phyloP scores from a whole-genome alignment of 306 rosid species.

The Potentilla sterilis region DNA sequence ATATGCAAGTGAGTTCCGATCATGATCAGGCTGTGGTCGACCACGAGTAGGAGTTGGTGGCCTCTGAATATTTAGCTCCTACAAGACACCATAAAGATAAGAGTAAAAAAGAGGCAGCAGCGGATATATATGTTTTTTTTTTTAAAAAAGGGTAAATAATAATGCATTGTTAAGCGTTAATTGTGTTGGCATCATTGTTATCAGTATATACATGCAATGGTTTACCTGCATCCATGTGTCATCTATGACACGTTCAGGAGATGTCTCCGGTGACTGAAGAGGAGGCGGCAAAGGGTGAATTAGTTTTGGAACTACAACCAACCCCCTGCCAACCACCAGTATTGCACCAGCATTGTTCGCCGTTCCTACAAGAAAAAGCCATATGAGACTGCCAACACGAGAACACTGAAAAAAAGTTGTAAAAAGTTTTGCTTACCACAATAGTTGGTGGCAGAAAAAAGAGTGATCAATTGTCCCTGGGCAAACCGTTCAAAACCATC shows the following conservation, averaged over 20 bases:
- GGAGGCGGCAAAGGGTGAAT: conserved; percentile 99
- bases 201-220: conserved; percentile 1
- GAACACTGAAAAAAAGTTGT: conserved; percentile 6
- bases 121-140: no score
- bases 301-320: conserved; percentile 97
- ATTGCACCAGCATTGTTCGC: conserved; percentile 99
- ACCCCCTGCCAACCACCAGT: conserved; percentile 94
- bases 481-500: conserved; percentile 99
- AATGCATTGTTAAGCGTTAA: conserved; percentile 6
- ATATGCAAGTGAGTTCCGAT: conserved; percentile 94
- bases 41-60: conserved; percentile 99
- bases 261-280: conserved; percentile 92
- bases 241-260: conserved; percentile 85
- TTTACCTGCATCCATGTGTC: conserved; percentile 98
- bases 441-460: conserved; percentile 97
- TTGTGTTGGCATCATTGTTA: background rate
- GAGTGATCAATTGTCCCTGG: conserved; percentile 95
- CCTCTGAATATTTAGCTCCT: conserved; percentile 98
- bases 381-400: conserved; percentile 28
- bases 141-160: background rate
- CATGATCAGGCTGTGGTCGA: conserved; percentile 96
- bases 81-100: conserved; percentile 10
- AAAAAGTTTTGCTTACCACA: conserved; percentile 61
- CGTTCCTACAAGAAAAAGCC: conserved; percentile 55
- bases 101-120: conserved; percentile 3